A percentile compares a stretch with the other conserved stretches of the same genome.
These are phyloP conservation scores for Stachybotrys elegans DNA, from an alignment of 2,329 filamentous ascomycete genomes.

Conservation along the genomic window DNA sequence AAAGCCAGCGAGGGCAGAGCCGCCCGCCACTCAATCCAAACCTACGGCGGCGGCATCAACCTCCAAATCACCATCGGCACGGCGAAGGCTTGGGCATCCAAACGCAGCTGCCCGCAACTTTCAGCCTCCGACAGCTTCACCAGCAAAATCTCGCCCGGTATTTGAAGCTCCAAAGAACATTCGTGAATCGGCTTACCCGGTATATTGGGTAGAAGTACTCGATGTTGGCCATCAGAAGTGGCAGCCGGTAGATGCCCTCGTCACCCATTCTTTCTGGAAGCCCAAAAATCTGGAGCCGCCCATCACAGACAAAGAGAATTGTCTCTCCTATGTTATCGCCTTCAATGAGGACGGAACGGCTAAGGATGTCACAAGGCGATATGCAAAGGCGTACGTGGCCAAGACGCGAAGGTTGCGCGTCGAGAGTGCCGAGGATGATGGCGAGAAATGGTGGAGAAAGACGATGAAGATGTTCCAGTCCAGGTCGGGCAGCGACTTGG, in stretches of 20 bases:
- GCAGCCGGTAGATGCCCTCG: constrained; percentile 81
- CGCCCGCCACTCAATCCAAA: constrained; percentile 36
- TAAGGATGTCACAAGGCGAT: constrained; percentile 81
- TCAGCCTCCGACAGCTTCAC: constrained; percentile 33
- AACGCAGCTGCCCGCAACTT: constrained; percentile 49
- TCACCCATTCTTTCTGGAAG: constrained; percentile 71
- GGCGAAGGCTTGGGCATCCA: constrained; percentile 48
- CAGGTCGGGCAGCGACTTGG: constrained; percentile 52
- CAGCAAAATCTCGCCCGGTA: constrained; percentile 24
- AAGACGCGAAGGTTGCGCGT: constrained; percentile 83
- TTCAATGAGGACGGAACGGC: constrained; percentile 77
- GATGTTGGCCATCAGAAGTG: constrained; percentile 85
- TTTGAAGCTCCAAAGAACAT: constrained; percentile 38
- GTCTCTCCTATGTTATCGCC: constrained; percentile 75
- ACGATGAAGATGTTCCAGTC: constrained; percentile 44
- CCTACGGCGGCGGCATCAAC: constrained; percentile 19
- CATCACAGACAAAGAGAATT: constrained; percentile 68
- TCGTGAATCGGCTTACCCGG: constrained; percentile 69
- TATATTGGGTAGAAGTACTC: constrained; percentile 94
- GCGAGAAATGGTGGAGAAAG: constrained; percentile 48
- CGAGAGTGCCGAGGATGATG: constrained; percentile 51
- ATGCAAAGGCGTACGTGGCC: constrained; percentile 81
- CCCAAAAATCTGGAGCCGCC: constrained; percentile 78
- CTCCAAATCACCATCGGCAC: constrained; percentile 31
- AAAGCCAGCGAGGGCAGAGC: constrained; percentile 29